These are phyloP conservation scores for Spathaspora boniae DNA, from an alignment of 805 yeast genomes.

Conservation along the genomic window DNA sequence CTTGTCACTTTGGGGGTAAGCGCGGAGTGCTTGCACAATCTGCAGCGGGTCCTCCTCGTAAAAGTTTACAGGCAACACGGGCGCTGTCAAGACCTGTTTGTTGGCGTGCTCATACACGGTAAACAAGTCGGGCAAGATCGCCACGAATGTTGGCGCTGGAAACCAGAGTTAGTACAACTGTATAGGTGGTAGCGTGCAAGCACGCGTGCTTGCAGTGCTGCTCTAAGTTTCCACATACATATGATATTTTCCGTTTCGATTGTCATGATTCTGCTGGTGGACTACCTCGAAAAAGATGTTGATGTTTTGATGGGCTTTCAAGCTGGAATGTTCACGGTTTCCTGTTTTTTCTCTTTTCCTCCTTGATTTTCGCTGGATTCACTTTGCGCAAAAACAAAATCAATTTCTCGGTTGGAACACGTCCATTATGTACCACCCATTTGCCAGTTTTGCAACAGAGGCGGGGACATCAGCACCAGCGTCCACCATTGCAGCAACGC, in stretches of 20 bases:
- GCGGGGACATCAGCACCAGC: too few species aligned
- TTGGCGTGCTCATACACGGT: conserved; percentile 27
- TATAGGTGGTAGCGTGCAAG: background rate
- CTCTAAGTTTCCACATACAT: background rate
- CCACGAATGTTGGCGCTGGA: conserved; percentile 9
- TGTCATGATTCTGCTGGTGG: conserved; percentile 8
- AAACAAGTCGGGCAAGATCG: conserved; percentile 20
- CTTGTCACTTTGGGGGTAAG: conserved; percentile 30
- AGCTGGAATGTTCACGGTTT: too few species aligned
- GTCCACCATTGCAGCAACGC: too few species aligned
- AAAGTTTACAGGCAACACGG: conserved; percentile 42
- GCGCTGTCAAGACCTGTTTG: conserved; percentile 15
- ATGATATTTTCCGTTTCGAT: background rate
- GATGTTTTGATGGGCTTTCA: too few species aligned
- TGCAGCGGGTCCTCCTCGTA: conserved; percentile 42
- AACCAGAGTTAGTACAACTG: conserved; percentile 7
- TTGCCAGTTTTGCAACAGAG: background rate
- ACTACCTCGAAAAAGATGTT: too few species aligned
- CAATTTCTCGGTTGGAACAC: conserved; percentile 7
- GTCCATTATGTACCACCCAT: background rate
- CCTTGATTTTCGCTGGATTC: background rate
- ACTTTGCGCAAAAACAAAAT: conserved; percentile 1
- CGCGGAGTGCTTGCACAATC: conserved; percentile 41
- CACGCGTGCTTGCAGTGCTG: too few species aligned
- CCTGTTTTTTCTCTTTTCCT: conserved; percentile 4